Conservation (phyloP, 345 rosid species). For the Citrus mangshanensis region DNA sequence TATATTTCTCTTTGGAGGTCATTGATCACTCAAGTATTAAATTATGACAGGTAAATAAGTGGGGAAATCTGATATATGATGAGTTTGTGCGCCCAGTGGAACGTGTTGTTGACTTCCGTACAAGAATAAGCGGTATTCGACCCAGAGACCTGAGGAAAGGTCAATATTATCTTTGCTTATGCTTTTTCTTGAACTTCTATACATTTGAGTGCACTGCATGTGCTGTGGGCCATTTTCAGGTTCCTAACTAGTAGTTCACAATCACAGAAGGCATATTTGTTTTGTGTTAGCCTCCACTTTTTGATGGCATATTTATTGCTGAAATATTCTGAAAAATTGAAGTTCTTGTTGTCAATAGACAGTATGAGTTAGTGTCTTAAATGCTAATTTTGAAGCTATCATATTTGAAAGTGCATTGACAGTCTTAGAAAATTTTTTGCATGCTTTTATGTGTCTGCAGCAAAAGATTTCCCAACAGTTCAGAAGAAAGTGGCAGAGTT, state of each 20-base stretch:
- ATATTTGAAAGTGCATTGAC: neutral
- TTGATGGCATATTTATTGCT: neutral
- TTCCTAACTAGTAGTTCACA: neutral
- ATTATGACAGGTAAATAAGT: conserved; percentile 73
- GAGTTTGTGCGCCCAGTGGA: conserved; percentile 96
- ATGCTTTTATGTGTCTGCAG: conserved; percentile 35
- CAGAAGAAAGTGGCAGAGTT: conserved; percentile 87
- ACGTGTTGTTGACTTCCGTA: conserved; percentile 83
- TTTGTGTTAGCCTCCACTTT: neutral
- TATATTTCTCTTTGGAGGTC: conserved; percentile 1
- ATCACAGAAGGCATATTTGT: neutral
- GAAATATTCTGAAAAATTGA: neutral
- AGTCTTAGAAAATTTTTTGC: neutral
- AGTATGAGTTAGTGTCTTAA: neutral
- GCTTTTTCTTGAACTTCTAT: neutral
- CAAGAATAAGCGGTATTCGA: conserved; percentile 87
- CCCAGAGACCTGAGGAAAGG: conserved; percentile 82
- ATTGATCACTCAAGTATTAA: conserved; percentile 16
- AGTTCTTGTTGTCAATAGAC: neutral
- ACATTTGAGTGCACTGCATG: neutral
- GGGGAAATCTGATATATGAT: conserved; percentile 88
- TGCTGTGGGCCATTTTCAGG: neutral
- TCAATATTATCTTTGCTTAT: conserved; percentile 22
- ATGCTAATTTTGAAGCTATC: neutral
- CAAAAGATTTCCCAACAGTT: conserved; percentile 67